Conservation (phyloP, 805 yeast species). For the Kazachstania psychrophila region DNA sequence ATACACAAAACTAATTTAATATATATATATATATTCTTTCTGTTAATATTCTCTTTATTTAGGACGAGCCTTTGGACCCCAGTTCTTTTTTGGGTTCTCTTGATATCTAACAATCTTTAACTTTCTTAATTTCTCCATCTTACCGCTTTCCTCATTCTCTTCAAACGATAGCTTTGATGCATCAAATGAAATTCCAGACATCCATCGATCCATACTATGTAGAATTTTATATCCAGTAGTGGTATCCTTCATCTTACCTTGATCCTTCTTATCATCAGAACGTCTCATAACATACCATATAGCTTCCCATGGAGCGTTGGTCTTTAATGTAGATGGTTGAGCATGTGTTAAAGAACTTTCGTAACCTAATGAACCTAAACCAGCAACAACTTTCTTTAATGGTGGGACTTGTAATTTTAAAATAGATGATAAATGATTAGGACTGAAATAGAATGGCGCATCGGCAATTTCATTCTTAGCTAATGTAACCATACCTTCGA, state of each 20-base stretch:
- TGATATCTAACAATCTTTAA: constrained; percentile 82
- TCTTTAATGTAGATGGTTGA: constrained; percentile 73
- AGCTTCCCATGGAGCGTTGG: constrained; percentile 77
- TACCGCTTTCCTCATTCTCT: constrained; percentile 47
- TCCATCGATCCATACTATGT: constrained; percentile 28
- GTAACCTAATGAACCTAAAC: constrained; percentile 76
- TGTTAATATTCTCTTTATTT: constrained; percentile 4
- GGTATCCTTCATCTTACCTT: constrained; percentile 37
- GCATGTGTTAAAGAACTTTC: constrained; percentile 85
- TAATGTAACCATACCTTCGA: constrained; percentile 85
- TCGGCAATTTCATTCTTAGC: constrained; percentile 61
- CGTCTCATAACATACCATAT: constrained; percentile 65
- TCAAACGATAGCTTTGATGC: constrained; percentile 41
- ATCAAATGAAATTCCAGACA: constrained; percentile 11
- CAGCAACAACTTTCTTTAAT: constrained; percentile 59
- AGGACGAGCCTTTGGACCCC: constrained; percentile 96
- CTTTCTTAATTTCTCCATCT: constrained; percentile 53
- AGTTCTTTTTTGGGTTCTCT: constrained; percentile 83
- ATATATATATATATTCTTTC: not conserved
- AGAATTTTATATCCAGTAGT: constrained; percentile 53
- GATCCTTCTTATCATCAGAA: constrained; percentile 43
- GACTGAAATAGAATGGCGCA: constrained; percentile 73
- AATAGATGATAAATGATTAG: constrained; percentile 65
- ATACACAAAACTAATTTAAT: not conserved
- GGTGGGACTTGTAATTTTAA: constrained; percentile 81